Base-by-base conservation (phyloP, 2,329 filamentous ascomycete genomes). In the Fusarium nematophilum region DNA sequence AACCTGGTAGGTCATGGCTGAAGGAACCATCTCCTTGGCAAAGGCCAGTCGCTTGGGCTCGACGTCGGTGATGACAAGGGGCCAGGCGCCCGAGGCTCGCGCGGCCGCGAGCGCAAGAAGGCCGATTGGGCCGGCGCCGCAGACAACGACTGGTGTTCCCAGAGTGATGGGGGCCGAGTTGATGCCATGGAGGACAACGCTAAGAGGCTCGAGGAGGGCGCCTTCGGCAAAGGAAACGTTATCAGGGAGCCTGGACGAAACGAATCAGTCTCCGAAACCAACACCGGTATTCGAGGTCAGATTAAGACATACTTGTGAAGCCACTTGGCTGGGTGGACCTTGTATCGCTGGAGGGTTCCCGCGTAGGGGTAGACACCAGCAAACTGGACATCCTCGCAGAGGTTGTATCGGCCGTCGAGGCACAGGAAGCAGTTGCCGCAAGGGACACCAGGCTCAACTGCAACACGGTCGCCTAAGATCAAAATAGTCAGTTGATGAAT, bases 381-480 rank as follows among this genome's bases (percentile, higher is more conserved):
- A 63, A 89, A 89, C 39, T 80, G 76, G 4, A 89, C 86, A 44
- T 85, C 79, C 58, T 86, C 81, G 67, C 87, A 89, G 6, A 88
- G 81, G 64, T 89, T 89, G 64, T 88, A 88, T 9, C 85, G 82
- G 3, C 86, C 87, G 21, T 81, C 80, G 43, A 73, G 72, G 67
- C 87, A 89, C 14, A 86, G 77, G 64, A 84, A 86, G 68, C 87
- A 89, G 27, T 76, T 71, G 9, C 79, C 80, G 66, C 88, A 91
- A 0, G 88, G 85, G 1, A 89, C 84, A 15, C 87, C 86, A 0
- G 87, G 86, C 65, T 91, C 88, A 13, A 91, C 74, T 4, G 88
- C 87, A 9, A 91, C 86, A 45, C 86, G 78, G 66, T 91, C 88
- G 9, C 86, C 86, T 75, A 23, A n/a, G 14, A 31, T 4, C 3